phyloP scores from a whole-genome alignment of 1,284 basidiomycete species.

The Ceratobasidium theobromae region DNA sequence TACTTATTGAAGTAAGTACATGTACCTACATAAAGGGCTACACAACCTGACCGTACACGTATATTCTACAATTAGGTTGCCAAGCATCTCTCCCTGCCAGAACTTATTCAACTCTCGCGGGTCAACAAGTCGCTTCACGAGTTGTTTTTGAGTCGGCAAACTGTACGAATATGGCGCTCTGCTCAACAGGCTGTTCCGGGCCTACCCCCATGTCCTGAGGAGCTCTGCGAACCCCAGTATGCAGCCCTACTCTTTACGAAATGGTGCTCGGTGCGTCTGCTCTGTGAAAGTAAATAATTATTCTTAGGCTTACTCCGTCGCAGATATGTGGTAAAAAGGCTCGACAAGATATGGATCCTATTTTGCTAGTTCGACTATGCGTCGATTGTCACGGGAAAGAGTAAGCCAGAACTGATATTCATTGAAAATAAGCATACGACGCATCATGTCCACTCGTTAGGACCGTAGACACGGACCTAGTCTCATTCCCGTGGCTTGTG shows the following conservation, averaged over 20 bases:
- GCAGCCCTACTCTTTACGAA: constrained; percentile 22
- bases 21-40: not conserved
- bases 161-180: constrained; percentile 11
- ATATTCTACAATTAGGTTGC: too few species aligned
- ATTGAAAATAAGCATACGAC: not conserved
- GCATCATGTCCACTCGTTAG: not conserved
- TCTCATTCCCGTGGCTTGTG: not conserved
- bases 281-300: not conserved
- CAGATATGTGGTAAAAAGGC: constrained; percentile 9
- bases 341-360: constrained; percentile 2
- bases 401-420: not conserved
- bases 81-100: constrained; percentile 4
- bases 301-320: not conserved
- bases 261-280: constrained; percentile 18
- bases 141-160: constrained; percentile 11
- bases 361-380: constrained; percentile 21
- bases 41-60: not conserved
- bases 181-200: not conserved
- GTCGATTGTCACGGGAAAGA: constrained; percentile 4
- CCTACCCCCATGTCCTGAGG: constrained; percentile 19
- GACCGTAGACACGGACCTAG: not conserved
- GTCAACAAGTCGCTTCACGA: constrained; percentile 10
- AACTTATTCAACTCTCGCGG: constrained; percentile 22
- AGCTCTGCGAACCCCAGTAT: constrained; percentile 22
- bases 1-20: not conserved